Base-by-base conservation (phyloP, 1,139 yeast species). In the Zygosaccharomyces pseudobailii region DNA sequence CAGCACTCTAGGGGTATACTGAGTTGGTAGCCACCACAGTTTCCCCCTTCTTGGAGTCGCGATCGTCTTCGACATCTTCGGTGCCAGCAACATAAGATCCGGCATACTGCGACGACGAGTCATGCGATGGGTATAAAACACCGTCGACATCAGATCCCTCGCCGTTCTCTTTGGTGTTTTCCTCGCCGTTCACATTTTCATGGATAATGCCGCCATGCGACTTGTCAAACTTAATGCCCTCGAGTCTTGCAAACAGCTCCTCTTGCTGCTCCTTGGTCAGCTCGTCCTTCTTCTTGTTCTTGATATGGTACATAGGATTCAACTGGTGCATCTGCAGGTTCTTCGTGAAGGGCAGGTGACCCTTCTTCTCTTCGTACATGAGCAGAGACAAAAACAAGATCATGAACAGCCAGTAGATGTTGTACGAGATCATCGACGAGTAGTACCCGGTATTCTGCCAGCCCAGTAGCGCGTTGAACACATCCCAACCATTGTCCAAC, bases 361-460 rank as follows among this genome's bases (percentile, higher is more conserved):
- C 80, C 38, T 67, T 67, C 65, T 72, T 82, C 72, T 87, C 95
- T 71, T 84, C 89, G 68, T 60, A 85, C 56, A 78, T 71, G 86
- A 87, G 79, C 57, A 82, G 65, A n/a, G 62, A 52, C 43, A 88
- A 68, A 44, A 74, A 71, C 28, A 68, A 57, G 53, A 87, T 81
- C 47, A 88, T 66, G 10, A 70, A 69, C 33, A 84, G 55, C 97
- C 97, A 89, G 71, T 88, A 89, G 42, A 86, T 58, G 71, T 87
- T 87, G 73, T 89, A 89, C 43, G 89, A 78, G 41, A 88, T 72
- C 52, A 89, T 88, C 1, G 95, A 85, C 46, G 95, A 95, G 62
- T 87, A 79, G 54, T 95, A 88, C 50, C 96, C 96, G 48, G 89
- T 76, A 69, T 87, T 87, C 71, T 87, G 95, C 96, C 96, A 87